These are phyloP conservation scores for Stentor coeruleus DNA, from an alignment of 73 alveolate genomes.

Conservation along the genomic window DNA sequence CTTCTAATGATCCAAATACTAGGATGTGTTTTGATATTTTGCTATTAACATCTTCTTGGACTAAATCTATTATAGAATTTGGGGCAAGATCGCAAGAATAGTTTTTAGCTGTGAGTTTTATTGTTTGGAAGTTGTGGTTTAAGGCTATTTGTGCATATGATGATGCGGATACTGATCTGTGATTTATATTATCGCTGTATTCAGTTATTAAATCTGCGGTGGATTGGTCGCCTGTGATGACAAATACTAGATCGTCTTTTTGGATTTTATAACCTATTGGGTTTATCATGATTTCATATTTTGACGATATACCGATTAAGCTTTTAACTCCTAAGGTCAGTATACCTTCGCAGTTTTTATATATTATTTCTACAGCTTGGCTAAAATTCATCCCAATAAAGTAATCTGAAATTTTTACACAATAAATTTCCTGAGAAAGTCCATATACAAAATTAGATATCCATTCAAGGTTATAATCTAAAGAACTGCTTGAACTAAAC, in stretches of 20 bases:
- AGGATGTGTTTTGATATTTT: background rate
- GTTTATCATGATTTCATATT: conserved; percentile 10
- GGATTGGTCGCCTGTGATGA: background rate
- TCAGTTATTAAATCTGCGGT: conserved; percentile 15
- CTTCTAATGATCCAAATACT: conserved; percentile 14
- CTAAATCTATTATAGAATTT: background rate
- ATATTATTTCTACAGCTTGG: conserved; percentile 22
- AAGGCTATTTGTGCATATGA: background rate
- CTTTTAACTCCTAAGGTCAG: conserved; percentile 1
- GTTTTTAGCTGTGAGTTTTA: background rate
- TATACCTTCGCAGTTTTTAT: conserved; percentile 1
- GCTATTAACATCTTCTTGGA: background rate
- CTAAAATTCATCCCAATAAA: conserved; percentile 1
- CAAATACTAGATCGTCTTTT: background rate
- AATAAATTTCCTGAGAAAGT: background rate
- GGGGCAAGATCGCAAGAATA: background rate
- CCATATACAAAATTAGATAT: background rate
- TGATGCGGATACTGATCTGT: background rate
- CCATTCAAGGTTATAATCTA: background rate
- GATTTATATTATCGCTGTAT: background rate
- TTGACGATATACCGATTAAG: background rate
- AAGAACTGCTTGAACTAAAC: background rate
- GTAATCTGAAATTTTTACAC: background rate
- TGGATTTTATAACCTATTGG: background rate
- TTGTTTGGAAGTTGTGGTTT: background rate